phyloP scores from a whole-genome alignment of 208 protist genomes.

The Wallacemonas rigidus region DNA sequence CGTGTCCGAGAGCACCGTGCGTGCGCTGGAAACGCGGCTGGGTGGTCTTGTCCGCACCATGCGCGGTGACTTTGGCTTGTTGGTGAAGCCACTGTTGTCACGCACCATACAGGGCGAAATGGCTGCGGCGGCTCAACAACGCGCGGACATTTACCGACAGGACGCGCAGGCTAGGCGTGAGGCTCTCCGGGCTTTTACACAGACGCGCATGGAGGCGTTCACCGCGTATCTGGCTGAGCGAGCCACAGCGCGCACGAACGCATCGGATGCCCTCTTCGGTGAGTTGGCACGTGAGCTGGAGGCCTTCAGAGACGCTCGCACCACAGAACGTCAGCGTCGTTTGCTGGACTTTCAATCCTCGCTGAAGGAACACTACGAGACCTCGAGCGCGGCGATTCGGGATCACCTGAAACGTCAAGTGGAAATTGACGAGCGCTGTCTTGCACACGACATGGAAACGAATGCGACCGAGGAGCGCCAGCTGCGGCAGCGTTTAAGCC shows the following conservation, averaged over 20 bases:
- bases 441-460: not conserved
- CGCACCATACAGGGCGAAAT: conserved; percentile 38
- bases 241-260: conserved; percentile 11
- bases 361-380: conserved; percentile 4
- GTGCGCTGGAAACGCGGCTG: conserved; percentile 31
- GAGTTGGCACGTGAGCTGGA: conserved; percentile 18
- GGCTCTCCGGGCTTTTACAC: conserved; percentile 19
- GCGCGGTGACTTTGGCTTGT: conserved; percentile 30
- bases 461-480: conserved; percentile 19
- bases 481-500: conserved; percentile 5
- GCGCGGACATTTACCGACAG: conserved; percentile 37
- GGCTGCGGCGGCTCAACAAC: conserved; percentile 36
- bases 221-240: conserved; percentile 24
- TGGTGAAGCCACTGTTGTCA: conserved; percentile 43
- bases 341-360: conserved; percentile 20
- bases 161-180: conserved; percentile 29
- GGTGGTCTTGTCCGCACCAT: conserved; percentile 29
- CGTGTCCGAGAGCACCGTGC: conserved; percentile 23
- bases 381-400: not conserved
- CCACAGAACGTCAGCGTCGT: conserved; percentile 8
- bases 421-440: not conserved
- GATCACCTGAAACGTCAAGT: not conserved
- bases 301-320: not conserved
- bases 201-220: conserved; percentile 29
- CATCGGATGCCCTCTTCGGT: conserved; percentile 36